A percentile compares a stretch with the other conserved stretches of the same genome.
Evolutionary conservation across 331 rosid genomes (phyloP).

Genomic region (Phaseolus coccineus): DNA sequence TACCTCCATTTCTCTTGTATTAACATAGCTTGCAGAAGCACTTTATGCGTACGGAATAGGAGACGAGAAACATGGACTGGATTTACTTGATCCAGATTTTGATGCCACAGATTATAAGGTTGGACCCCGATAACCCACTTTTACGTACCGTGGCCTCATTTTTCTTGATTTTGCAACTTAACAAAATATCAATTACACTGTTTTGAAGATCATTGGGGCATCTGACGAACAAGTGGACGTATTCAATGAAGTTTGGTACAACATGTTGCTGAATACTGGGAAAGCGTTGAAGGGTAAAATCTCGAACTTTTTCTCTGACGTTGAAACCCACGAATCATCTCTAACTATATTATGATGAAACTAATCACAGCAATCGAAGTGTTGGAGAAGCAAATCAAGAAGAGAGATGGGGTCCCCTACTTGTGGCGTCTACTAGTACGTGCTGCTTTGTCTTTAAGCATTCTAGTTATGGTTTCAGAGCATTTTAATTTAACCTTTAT

Average conservation of each 20-base stretch:
- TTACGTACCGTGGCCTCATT: neutral
- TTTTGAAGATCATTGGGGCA: constrained; percentile 78
- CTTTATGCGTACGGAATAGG: constrained; percentile 75
- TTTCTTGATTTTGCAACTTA: constrained; percentile 3
- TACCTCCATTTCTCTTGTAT: constrained; percentile 25
- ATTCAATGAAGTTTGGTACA: constrained; percentile 86
- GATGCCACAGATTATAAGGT: constrained; percentile 80
- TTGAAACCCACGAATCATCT: constrained; percentile 1
- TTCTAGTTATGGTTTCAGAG: constrained; percentile 1
- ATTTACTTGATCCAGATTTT: constrained; percentile 76
- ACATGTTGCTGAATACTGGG: constrained; percentile 67
- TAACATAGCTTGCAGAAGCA: constrained; percentile 88
- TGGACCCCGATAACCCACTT: constrained; percentile 3
- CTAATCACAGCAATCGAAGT: constrained; percentile 62
- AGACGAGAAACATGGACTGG: constrained; percentile 58
- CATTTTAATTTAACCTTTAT: too few relatives aligned
- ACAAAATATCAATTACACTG: neutral
- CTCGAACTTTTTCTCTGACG: neutral
- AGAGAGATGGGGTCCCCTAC: constrained; percentile 74
- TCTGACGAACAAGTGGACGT: constrained; percentile 90
- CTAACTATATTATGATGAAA: constrained; percentile 6
- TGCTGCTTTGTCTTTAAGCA: neutral
- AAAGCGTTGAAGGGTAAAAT: constrained; percentile 66
- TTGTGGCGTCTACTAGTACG: constrained; percentile 81
- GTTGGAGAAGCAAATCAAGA: constrained; percentile 62